Conservation (phyloP, 306 rosid genomes). For the Vachellia collinsii region DNA sequence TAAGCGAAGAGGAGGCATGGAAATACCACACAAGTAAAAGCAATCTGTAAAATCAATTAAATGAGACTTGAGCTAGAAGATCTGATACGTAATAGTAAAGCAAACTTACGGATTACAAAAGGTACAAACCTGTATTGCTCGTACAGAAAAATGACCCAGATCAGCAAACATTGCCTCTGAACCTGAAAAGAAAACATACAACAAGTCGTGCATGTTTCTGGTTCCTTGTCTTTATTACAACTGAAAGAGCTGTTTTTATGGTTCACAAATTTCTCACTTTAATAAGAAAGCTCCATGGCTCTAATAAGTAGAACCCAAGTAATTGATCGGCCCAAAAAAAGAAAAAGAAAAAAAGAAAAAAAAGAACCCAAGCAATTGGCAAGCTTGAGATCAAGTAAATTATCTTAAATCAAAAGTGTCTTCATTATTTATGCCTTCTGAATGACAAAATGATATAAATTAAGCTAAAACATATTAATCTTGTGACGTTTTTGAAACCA, state of each 20-base stretch:
- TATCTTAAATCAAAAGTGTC: neutral
- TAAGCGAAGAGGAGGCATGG: constrained; percentile 95
- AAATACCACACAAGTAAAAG: constrained; percentile 85
- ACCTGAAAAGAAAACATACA: constrained; percentile 57
- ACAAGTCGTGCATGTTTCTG: constrained; percentile 19
- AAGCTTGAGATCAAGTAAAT: neutral
- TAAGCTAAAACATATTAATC: constrained; percentile 7
- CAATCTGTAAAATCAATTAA: constrained; percentile 59
- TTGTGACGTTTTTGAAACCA: neutral
- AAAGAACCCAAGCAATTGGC: neutral
- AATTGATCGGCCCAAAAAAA: neutral
- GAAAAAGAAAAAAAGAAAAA: too few species aligned
- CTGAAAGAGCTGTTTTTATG: constrained; percentile 2
- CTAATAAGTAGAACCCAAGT: constrained; percentile 11
- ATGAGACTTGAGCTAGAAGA: constrained; percentile 1
- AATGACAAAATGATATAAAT: constrained; percentile 7
- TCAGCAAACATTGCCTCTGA: constrained; percentile 99
- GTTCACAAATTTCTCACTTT: constrained; percentile 20
- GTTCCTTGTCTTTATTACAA: neutral
- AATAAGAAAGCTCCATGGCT: constrained; percentile 15
- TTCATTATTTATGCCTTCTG: neutral
- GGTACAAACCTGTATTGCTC: constrained; percentile 73
- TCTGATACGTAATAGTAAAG: constrained; percentile 3
- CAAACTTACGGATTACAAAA: constrained; percentile 7
- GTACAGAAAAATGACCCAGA: constrained; percentile 91